phyloP scores from a whole-genome alignment of 1,139 yeast species.

The Diutina neorugosa region DNA sequence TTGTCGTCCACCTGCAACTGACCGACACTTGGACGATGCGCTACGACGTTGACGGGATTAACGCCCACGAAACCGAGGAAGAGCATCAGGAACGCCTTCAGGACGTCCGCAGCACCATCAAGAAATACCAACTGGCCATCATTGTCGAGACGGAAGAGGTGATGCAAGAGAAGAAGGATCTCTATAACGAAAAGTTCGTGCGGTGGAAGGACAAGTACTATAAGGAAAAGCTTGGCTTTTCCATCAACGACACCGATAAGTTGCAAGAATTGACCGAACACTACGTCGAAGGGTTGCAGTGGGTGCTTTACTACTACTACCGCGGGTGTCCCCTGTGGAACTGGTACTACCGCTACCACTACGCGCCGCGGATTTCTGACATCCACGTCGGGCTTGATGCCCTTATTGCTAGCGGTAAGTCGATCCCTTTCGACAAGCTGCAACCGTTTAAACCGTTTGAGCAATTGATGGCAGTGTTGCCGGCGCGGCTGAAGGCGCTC shows the following conservation, averaged over 20 bases:
- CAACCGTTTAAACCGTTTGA: conserved; percentile 87
- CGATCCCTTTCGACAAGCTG: conserved; percentile 52
- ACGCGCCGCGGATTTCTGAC: conserved; percentile 95
- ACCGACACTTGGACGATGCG: conserved; percentile 10
- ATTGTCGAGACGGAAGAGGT: conserved; percentile 44
- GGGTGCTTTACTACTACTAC: conserved; percentile 88
- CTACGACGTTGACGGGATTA: conserved; percentile 10
- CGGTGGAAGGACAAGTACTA: conserved; percentile 81
- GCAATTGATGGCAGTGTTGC: conserved; percentile 94
- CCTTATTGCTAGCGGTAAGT: conserved; percentile 33
- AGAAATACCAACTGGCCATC: conserved; percentile 76
- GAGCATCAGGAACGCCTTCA: conserved; percentile 59
- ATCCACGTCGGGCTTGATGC: conserved; percentile 41
- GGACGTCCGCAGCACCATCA: conserved; percentile 77
- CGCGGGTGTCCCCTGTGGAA: conserved; percentile 99
- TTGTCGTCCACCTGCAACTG: neutral
- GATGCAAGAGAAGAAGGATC: conserved; percentile 39
- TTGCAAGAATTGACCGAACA: conserved; percentile 49
- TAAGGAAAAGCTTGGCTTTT: conserved; percentile 60
- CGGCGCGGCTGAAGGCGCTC: conserved; percentile 92
- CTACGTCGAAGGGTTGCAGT: conserved; percentile 88
- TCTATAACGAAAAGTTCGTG: conserved; percentile 65
- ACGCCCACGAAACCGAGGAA: conserved; percentile 13
- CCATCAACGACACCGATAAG: conserved; percentile 42
- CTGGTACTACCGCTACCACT: conserved; percentile 95